Conservation (phyloP, 164 flowering plant species). For the Stephania yunnanensis region DNA sequence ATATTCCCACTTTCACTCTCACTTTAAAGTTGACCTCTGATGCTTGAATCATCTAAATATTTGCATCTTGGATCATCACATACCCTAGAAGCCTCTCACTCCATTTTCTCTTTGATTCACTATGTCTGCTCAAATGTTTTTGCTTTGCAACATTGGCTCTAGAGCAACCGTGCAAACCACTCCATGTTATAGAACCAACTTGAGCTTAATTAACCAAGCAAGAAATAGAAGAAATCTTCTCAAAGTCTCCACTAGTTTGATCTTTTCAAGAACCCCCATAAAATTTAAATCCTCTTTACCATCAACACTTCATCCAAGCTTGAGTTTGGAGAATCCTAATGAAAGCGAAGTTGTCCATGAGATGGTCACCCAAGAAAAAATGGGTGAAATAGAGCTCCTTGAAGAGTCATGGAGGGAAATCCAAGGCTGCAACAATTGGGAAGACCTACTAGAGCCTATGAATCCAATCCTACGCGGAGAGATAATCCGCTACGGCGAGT, state of each 20-base stretch:
- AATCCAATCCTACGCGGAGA: slow-evolving; percentile 48
- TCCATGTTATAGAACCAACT: no score
- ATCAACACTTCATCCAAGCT: slow-evolving; percentile 7
- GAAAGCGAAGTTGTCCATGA: slow-evolving; percentile 11
- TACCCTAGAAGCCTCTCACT: no score
- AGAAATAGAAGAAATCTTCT: not conserved
- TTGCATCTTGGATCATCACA: no score
- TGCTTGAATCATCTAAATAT: no score
- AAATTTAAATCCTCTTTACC: slow-evolving; percentile 2
- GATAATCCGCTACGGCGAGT: slow-evolving; percentile 67
- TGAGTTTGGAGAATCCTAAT: not conserved
- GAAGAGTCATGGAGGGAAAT: slow-evolving; percentile 50
- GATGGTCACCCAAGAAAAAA: slow-evolving; percentile 2
- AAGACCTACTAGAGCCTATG: slow-evolving; percentile 59
- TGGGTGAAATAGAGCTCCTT: slow-evolving; percentile 16
- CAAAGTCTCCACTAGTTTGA: slow-evolving; percentile 13
- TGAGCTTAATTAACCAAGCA: not conserved
- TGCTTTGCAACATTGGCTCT: no score
- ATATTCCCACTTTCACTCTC: no score
- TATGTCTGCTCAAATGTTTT: no score
- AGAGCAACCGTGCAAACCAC: no score
- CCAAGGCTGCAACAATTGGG: slow-evolving; percentile 58
- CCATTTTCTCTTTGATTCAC: no score
- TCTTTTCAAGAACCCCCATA: not conserved
- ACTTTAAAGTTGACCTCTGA: no score